Evolutionary conservation across 106 monocot species (phyloP), one percentile per base, ranked within the genome.

Genomic region (Amphibolis antarctica): DNA sequence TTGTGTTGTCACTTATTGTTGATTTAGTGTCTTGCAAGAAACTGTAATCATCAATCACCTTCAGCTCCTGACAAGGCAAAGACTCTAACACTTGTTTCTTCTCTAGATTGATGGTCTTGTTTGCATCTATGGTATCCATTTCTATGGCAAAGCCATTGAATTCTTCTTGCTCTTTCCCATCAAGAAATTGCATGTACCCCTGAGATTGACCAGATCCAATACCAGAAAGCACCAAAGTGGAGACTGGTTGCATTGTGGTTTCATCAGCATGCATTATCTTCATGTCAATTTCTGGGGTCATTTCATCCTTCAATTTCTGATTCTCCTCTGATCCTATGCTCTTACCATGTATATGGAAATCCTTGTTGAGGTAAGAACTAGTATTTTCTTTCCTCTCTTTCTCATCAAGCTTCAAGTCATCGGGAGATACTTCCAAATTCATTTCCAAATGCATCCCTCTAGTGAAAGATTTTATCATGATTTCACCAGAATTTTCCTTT

Each of bases 401-500:
- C 6, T 26, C 20, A 49, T 14, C 1, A 10, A 19, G 23, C 14
- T 43, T 63, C 19, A 12, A 10, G 20, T 36, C 9, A 13, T 29
- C 44, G 12, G 49, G 42, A 54, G 26, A 42, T 44, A 44, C 20
- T 61, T 63, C 50, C 24, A n/a, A 51, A 13, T 52, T 62, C 44
- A 75, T 49, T 4, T 78, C 77, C 55, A 76, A 83, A 10, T 83
- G 80, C 52, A 64, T 66, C 15, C 58, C 80, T 14, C 66, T 45
- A 60, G 87, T 80, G 65, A 73, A 80, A 60, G 87, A 88, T 65
- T 76, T 88, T 42, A 56, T 22, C 23, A 87, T 66, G 23, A 31
- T 73, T 64, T 62, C 53, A 14, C 42, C 19, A 75, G 54, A 18
- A 49, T 50, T 43, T 28, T 28, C 26, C 53, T 66, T 56, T 26